phyloP scores from a whole-genome alignment of 331 rosid species.

The Saraca asoca region DNA sequence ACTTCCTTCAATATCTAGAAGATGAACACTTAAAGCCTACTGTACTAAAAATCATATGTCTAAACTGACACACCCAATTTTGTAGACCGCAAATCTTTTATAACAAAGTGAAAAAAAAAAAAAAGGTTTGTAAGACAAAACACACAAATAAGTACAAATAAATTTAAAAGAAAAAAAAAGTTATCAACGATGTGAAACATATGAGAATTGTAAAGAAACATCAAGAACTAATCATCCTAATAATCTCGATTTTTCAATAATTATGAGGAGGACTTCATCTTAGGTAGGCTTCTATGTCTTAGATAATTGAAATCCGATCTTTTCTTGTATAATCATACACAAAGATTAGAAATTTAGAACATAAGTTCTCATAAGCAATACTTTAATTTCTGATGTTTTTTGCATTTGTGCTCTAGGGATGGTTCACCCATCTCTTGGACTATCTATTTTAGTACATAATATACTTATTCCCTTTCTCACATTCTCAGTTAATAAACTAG shows the following conservation, averaged over 20 bases:
- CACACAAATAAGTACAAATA: conserved; percentile 21
- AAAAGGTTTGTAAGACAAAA: conserved; percentile 3
- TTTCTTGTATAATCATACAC: too few relatives aligned
- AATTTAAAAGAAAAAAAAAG: neutral
- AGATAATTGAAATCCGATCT: too few relatives aligned
- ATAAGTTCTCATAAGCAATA: neutral
- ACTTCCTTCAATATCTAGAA: conserved; percentile 33
- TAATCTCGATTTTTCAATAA: too few relatives aligned
- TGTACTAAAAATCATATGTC: conserved; percentile 9
- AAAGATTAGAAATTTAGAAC: conserved; percentile 4
- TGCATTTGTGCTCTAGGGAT: too few relatives aligned
- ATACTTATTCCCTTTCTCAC: too few relatives aligned
- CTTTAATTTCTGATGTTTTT: too few relatives aligned
- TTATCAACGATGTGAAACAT: neutral
- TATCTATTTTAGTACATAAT: too few relatives aligned
- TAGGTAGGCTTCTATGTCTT: too few relatives aligned
- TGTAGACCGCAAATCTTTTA: neutral
- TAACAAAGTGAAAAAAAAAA: neutral
- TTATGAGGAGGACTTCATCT: too few relatives aligned
- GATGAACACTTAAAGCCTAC: conserved; percentile 19
- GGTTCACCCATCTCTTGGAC: too few relatives aligned
- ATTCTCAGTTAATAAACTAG: too few relatives aligned
- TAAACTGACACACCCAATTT: neutral
- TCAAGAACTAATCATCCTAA: neutral
- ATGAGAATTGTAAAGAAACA: neutral